phyloP scores from a whole-genome alignment of 306 rosid species.

The Sophora flavescens region DNA sequence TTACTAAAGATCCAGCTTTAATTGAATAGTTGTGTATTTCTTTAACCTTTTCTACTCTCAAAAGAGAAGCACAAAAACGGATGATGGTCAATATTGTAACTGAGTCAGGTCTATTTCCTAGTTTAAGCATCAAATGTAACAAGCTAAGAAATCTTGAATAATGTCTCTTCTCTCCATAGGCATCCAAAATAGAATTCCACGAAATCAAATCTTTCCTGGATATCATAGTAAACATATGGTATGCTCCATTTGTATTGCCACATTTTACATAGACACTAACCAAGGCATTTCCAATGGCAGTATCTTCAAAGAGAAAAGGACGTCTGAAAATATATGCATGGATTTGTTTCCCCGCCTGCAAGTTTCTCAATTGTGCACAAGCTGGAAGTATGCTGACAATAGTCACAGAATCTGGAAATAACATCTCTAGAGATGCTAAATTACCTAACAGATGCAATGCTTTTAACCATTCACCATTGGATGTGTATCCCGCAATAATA shows the following conservation, averaged over 20 bases:
- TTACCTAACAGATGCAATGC: constrained; percentile 66
- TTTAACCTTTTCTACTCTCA: constrained; percentile 66
- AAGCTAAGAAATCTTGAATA: constrained; percentile 56
- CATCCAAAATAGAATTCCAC: constrained; percentile 90
- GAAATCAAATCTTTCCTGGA: constrained; percentile 78
- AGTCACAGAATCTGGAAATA: constrained; percentile 74
- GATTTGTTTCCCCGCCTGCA: constrained; percentile 68
- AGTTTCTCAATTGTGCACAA: constrained; percentile 59
- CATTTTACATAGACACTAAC: constrained; percentile 83
- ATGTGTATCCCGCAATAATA: constrained; percentile 76
- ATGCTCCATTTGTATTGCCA: constrained; percentile 57
- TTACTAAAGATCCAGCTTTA: constrained; percentile 59
- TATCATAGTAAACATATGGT: constrained; percentile 62
- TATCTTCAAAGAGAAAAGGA: constrained; percentile 57
- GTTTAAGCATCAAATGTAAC: constrained; percentile 63
- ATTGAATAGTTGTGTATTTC: constrained; percentile 77
- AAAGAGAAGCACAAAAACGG: constrained; percentile 62
- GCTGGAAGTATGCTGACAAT: constrained; percentile 82
- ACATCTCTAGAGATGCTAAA: constrained; percentile 51
- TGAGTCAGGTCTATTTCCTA: constrained; percentile 66
- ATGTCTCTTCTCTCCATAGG: constrained; percentile 60
- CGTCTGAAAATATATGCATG: constrained; percentile 73
- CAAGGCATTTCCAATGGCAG: constrained; percentile 77
- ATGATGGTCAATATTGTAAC: constrained; percentile 69
- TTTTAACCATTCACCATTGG: constrained; percentile 76